phyloP scores from a whole-genome alignment of 108 stramenopile species.

The Aureococcus anophagefferens region DNA sequence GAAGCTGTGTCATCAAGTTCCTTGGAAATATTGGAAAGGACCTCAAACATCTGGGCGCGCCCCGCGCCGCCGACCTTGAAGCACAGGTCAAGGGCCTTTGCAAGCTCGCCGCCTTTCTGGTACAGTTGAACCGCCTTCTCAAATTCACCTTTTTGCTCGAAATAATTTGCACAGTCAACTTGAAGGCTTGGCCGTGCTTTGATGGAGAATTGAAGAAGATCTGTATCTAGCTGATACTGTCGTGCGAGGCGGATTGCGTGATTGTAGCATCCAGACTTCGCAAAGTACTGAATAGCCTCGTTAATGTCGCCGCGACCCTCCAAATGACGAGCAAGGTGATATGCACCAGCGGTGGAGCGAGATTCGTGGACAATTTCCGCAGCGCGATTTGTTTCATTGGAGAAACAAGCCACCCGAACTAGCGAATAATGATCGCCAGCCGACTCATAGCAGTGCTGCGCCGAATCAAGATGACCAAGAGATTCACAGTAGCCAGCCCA shows the following conservation, averaged over 20 bases:
- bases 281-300: slow-evolving; percentile 34
- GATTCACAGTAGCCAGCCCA: slow-evolving; percentile 52
- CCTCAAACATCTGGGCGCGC: slow-evolving; percentile 30
- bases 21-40: slow-evolving; percentile 36
- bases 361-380: slow-evolving; percentile 37
- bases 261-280: slow-evolving; percentile 40
- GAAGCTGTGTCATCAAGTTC: slow-evolving; percentile 23
- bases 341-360: slow-evolving; percentile 40
- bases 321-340: slow-evolving; percentile 51
- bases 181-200: slow-evolving; percentile 33
- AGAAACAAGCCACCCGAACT: slow-evolving; percentile 43
- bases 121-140: slow-evolving; percentile 59
- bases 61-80: slow-evolving; percentile 29
- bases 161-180: slow-evolving; percentile 48
- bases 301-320: slow-evolving; percentile 26
- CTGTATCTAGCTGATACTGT: slow-evolving; percentile 42
- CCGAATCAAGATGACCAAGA: slow-evolving; percentile 36
- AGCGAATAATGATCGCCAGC: slow-evolving; percentile 38
- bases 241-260: slow-evolving; percentile 60
- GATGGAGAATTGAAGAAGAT: slow-evolving; percentile 48
- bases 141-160: slow-evolving; percentile 47
- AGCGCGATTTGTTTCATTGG: slow-evolving; percentile 25
- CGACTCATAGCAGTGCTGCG: slow-evolving; percentile 36
- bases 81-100: slow-evolving; percentile 50
- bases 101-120: slow-evolving; percentile 48